Conservation (phyloP, 768 basidiomycete genomes). For the Pulveroboletus sp. region DNA sequence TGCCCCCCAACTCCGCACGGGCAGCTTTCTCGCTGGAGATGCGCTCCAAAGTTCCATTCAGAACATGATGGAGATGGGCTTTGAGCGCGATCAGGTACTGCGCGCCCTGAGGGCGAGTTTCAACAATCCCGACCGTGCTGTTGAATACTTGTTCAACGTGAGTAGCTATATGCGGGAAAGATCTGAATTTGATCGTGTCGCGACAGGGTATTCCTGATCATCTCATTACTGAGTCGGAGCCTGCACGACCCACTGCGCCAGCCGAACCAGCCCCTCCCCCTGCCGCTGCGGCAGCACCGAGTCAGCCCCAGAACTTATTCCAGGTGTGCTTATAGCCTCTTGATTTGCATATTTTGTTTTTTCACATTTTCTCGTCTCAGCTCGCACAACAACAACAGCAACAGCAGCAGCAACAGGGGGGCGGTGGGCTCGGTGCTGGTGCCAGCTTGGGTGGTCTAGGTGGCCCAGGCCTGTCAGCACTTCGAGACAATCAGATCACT, state of each 20-base stretch:
- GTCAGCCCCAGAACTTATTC: slow-evolving; percentile 79
- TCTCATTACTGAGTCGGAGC: slow-evolving; percentile 39
- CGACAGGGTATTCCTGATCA: slow-evolving; percentile 70
- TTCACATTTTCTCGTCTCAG: slow-evolving; percentile 32
- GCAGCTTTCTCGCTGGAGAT: slow-evolving; percentile 71
- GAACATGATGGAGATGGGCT: slow-evolving; percentile 95
- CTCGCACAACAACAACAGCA: slow-evolving; percentile 74
- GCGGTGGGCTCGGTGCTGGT: slow-evolving; percentile 27
- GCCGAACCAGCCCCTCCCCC: slow-evolving; percentile 35
- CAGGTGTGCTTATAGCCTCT: slow-evolving; percentile 45
- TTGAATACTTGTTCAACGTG: slow-evolving; percentile 95
- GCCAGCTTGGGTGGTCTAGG: slow-evolving; percentile 18
- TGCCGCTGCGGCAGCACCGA: slow-evolving; percentile 32
- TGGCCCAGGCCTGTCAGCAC: slow-evolving; percentile 44
- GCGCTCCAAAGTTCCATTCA: slow-evolving; percentile 71
- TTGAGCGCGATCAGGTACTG: slow-evolving; percentile 76
- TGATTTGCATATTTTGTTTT: neutral
- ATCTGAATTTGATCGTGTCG: slow-evolving; percentile 8
- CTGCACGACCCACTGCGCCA: slow-evolving; percentile 38
- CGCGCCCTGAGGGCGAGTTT: slow-evolving; percentile 87
- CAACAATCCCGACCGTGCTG: slow-evolving; percentile 97
- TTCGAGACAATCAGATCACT: slow-evolving; percentile 62
- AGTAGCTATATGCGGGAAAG: slow-evolving; percentile 25
- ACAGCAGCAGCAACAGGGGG: slow-evolving; percentile 40
- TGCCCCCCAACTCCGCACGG: slow-evolving; percentile 33